Base-by-base conservation (phyloP, 257 asterid genomes). In the Solanum medicagineum region DNA sequence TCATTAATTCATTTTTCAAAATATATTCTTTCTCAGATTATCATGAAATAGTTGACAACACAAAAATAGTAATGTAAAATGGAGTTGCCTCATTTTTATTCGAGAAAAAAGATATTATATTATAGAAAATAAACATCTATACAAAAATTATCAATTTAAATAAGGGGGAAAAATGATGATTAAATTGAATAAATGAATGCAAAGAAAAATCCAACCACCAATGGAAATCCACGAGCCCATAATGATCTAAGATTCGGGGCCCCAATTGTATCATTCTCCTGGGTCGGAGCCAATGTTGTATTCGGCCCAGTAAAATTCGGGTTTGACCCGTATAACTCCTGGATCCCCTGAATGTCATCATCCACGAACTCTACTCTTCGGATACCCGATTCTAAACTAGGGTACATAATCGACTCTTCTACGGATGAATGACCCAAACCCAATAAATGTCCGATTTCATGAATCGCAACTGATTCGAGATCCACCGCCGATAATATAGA, bases 371-470 rank as follows among this genome's bases (percentile, higher is more conserved):
- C 96, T 20, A 93, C 94, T 83, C 90, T 93, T 86, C 97, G 86
- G 13, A 87, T 83, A 57, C 93, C 91, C 56, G 98, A 83, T n/a
- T 90, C 51, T 5, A 95, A 88, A 54, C 88, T 91, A 82, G 98
- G 98, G 73, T 91, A 95, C 98, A 95, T 95, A 7, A 95, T 94
- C 36, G 98, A 84, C 0, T 89, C 95, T 77, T 89, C 93, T 1
- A 93, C 95, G 19, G 98, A 92, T 82, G 97, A 94, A 81, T 95
- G 98, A 55, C 98, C 98, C 92, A 95, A 86, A 85, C 98, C 98
- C 84, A 95, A 92, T 22, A 94, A 82, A 85, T 95, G 98, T 86
- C 98, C 98, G 89, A 95, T 95, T 70, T 95, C 98, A 55, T 95
- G 98, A 59, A 94, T 95, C 84, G 96, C 98, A 8, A 95, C 98